These are phyloP conservation scores for Didymella arachidicola DNA, from an alignment of 2,329 filamentous ascomycete species.

Conservation along the genomic window DNA sequence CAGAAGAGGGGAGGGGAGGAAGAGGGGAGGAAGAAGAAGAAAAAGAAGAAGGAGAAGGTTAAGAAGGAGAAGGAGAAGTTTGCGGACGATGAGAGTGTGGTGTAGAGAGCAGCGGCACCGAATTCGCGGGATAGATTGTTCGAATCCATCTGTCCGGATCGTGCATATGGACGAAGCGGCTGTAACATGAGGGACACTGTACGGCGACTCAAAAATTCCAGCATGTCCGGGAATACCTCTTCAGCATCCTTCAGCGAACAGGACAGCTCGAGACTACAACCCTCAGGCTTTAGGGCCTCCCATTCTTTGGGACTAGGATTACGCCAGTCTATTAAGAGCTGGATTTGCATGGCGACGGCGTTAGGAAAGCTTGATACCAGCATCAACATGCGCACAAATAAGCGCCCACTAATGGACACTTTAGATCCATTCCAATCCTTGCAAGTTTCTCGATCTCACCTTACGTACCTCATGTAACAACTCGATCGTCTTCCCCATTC, in stretches of 20 bases:
- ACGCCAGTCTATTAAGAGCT: no score
- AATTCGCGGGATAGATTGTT: not conserved
- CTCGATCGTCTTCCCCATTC: no score
- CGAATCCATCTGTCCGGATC: no score
- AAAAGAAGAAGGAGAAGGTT: conserved; percentile 28
- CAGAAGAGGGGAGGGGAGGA: conserved; percentile 13
- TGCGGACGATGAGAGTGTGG: conserved; percentile 23
- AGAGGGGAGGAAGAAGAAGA: conserved; percentile 26
- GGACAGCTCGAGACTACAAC: not conserved
- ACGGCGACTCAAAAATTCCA: not conserved
- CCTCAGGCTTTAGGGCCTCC: no score
- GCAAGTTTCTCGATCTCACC: no score
- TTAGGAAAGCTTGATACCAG: not conserved
- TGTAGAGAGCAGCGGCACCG: not conserved
- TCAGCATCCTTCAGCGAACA: not conserved
- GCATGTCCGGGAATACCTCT: not conserved
- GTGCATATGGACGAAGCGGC: not conserved
- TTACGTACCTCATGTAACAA: no score
- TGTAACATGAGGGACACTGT: not conserved
- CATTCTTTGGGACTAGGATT: no score
- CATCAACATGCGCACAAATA: not conserved
- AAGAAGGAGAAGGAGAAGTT: conserved; percentile 28
- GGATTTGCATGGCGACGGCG: not conserved
- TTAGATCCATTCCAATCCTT: no score
- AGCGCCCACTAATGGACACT: not conserved